Conservation (phyloP, 1,139 yeast genomes). For the Taiozyma sp. region DNA sequence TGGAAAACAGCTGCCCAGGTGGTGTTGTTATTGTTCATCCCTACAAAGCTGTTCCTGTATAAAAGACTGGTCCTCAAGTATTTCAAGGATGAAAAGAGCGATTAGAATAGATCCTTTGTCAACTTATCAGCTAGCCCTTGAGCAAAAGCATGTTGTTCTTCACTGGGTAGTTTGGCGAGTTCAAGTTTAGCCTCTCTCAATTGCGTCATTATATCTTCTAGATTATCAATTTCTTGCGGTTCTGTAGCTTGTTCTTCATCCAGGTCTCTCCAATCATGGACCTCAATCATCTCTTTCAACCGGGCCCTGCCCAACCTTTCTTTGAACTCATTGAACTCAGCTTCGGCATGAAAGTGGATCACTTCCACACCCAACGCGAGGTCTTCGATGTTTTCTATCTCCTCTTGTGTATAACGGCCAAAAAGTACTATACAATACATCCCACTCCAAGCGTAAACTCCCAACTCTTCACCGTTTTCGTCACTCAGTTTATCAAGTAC, state of each 20-base stretch:
- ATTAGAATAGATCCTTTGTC: conserved; percentile 3
- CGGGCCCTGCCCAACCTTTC: conserved; percentile 24
- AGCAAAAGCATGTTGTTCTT: neutral
- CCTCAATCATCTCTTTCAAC: conserved; percentile 25
- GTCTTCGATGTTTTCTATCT: conserved; percentile 16
- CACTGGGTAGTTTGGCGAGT: conserved; percentile 5
- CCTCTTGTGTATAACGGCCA: neutral
- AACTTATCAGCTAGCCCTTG: neutral
- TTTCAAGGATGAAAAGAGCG: conserved; percentile 1
- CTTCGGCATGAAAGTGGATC: conserved; percentile 12
- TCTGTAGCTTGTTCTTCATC: neutral
- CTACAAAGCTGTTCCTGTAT: conserved; percentile 25
- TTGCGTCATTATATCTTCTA: conserved; percentile 1
- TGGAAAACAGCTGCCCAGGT: conserved; percentile 20
- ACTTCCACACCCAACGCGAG: conserved; percentile 11
- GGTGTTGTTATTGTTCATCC: conserved; percentile 26
- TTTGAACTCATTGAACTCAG: conserved; percentile 19
- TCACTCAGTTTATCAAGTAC: neutral
- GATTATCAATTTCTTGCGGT: neutral
- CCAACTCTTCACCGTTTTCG: neutral
- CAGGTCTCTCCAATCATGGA: conserved; percentile 23
- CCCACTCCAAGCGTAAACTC: neutral
- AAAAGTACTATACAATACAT: neutral
- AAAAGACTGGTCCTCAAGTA: conserved; percentile 16
- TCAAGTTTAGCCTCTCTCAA: conserved; percentile 5